Conservation (phyloP, 2,329 filamentous ascomycete species). For the Penicillium italicum region DNA sequence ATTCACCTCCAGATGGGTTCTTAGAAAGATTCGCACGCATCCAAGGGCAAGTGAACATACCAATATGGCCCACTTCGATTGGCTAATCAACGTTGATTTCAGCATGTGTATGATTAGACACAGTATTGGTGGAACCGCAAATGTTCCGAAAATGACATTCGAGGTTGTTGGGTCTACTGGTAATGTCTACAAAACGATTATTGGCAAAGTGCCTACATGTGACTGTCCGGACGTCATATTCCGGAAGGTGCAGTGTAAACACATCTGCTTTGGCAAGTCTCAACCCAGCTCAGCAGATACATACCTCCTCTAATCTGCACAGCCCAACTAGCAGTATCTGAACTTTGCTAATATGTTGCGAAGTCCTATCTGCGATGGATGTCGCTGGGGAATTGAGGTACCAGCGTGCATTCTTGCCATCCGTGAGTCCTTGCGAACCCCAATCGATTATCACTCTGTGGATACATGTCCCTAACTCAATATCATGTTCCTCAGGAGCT, state of each 20-base stretch:
- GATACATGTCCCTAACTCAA: neutral
- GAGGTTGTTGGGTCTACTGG: slow-evolving; percentile 59
- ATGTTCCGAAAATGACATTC: slow-evolving; percentile 50
- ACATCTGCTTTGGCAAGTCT: slow-evolving; percentile 54
- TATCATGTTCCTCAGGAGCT: slow-evolving; percentile 45
- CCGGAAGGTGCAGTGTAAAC: slow-evolving; percentile 59
- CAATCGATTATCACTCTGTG: neutral
- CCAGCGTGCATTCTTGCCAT: neutral
- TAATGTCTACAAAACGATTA: slow-evolving; percentile 58
- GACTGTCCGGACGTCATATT: slow-evolving; percentile 50
- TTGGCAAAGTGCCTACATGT: slow-evolving; percentile 52
- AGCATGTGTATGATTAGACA: slow-evolving; percentile 58
- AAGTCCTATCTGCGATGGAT: neutral
- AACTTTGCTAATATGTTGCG: neutral
- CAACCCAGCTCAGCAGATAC: neutral
- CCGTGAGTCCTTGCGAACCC: neutral
- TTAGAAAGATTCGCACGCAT: neutral
- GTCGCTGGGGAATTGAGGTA: neutral
- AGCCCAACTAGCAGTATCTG: too few species aligned
- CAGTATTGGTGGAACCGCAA: slow-evolving; percentile 42
- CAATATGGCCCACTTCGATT: neutral
- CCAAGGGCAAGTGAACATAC: neutral
- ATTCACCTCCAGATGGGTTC: neutral
- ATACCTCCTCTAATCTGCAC: neutral
- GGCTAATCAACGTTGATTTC: neutral